Evolutionary conservation across 2,329 filamentous ascomycete genomes (phyloP).

Genomic region (Cladosporium halotolerans): DNA sequence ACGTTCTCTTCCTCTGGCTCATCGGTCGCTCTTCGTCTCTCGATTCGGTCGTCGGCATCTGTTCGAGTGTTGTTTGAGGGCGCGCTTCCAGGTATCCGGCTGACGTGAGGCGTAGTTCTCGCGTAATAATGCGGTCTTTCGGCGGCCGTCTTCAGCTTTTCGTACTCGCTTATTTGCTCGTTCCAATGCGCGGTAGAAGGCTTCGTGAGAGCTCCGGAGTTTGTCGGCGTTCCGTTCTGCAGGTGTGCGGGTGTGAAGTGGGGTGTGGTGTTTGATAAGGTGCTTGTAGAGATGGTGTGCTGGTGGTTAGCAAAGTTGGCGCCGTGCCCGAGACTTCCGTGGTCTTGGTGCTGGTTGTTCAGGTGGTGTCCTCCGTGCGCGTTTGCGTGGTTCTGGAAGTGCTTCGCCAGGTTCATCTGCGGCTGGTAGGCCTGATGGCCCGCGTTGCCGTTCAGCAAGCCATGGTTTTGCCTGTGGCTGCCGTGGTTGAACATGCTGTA

Average conservation of each 20-base stretch:
- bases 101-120: constrained; percentile 51
- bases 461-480: constrained; percentile 61
- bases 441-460: constrained; percentile 67
- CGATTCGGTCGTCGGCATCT: constrained; percentile 49
- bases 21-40: constrained; percentile 53
- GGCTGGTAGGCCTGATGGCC: constrained; percentile 49
- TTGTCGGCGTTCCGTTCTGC: constrained; percentile 56
- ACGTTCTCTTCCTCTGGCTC: constrained; percentile 53
- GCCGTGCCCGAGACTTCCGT: constrained; percentile 47
- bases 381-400: constrained; percentile 57
- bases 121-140: constrained; percentile 60
- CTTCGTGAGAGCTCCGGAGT: constrained; percentile 44
- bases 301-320: constrained; percentile 55
- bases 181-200: constrained; percentile 72
- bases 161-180: constrained; percentile 63
- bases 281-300: constrained; percentile 53
- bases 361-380: constrained; percentile 33
- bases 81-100: constrained; percentile 20
- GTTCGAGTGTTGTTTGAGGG: constrained; percentile 38
- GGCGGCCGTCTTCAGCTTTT: constrained; percentile 24
- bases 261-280: constrained; percentile 59
- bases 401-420: constrained; percentile 61
- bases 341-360: constrained; percentile 40
- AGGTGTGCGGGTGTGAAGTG: constrained; percentile 55
- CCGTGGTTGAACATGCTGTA: constrained; percentile 72